A percentile compares a stretch with the other conserved stretches of the same genome.
phyloP scores from a whole-genome alignment of 2,329 filamentous ascomycete species.

The Elsinoe fawcettii region DNA sequence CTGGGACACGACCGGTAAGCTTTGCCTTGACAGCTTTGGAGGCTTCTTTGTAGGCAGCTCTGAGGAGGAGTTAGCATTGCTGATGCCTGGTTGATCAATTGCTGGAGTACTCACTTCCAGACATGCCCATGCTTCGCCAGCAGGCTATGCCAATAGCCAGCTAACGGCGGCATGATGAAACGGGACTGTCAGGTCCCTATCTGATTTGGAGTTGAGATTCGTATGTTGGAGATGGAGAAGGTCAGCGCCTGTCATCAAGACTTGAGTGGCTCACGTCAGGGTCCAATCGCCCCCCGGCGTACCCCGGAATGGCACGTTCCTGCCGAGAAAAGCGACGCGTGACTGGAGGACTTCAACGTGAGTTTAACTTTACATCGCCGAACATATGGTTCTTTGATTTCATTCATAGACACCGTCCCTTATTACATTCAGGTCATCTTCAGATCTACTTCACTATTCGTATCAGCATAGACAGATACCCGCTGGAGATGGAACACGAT shows the following conservation, averaged over 20 bases:
- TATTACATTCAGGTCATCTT: neutral
- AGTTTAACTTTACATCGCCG: too few relatives aligned
- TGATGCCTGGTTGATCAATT: neutral
- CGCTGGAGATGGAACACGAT: neutral
- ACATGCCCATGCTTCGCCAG: constrained; percentile 28
- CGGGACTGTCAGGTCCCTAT: neutral
- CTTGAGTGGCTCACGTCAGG: neutral
- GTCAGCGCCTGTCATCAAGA: neutral
- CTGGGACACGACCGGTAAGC: constrained; percentile 33
- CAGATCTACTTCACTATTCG: neutral
- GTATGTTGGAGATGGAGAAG: neutral
- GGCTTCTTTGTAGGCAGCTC: constrained; percentile 24
- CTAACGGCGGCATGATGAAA: constrained; percentile 30
- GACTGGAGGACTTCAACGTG: neutral
- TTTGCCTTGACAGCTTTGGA: constrained; percentile 26
- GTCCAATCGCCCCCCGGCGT: neutral
- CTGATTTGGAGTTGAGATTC: neutral
- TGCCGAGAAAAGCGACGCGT: neutral
- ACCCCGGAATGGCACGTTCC: neutral
- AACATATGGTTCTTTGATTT: too few relatives aligned
- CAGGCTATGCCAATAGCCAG: constrained; percentile 31
- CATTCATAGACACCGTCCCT: too few relatives aligned
- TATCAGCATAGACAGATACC: neutral
- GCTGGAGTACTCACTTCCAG: constrained; percentile 22
- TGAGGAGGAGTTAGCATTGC: constrained; percentile 8